These are phyloP conservation scores for Parafenestella ontariensis DNA, from an alignment of 2,329 filamentous ascomycete species.

Conservation along the genomic window DNA sequence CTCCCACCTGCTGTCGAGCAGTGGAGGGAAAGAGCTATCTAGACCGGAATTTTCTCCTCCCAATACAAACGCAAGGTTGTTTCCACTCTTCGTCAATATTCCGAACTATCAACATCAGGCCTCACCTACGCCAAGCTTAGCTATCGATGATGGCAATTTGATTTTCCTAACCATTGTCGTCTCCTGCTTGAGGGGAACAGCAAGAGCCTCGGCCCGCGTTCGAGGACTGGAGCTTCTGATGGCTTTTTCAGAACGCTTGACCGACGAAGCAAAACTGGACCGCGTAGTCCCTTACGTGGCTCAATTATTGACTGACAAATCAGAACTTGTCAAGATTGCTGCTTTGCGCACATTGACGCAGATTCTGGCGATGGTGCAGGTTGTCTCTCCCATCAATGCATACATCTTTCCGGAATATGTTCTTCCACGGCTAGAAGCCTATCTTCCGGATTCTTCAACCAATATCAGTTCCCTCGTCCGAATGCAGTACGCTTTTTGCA, in stretches of 20 bases:
- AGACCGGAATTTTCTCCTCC: constrained; percentile 40
- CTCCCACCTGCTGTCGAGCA: constrained; percentile 87
- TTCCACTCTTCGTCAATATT: constrained; percentile 85
- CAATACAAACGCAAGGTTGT: constrained; percentile 63
- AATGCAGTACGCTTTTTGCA: constrained; percentile 89
- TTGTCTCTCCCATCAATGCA: constrained; percentile 79
- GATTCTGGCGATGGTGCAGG: constrained; percentile 78
- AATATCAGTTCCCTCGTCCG: constrained; percentile 73
- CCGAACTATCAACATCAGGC: constrained; percentile 81
- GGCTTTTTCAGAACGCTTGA: constrained; percentile 88
- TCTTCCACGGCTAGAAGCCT: constrained; percentile 64
- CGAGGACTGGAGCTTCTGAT: constrained; percentile 90
- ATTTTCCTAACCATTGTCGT: constrained; percentile 91
- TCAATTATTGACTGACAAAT: constrained; percentile 78
- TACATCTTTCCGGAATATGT: constrained; percentile 73
- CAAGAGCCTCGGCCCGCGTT: constrained; percentile 83
- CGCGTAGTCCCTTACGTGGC: constrained; percentile 90
- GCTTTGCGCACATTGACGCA: constrained; percentile 88
- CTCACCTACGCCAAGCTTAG: constrained; percentile 65
- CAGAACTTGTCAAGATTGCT: constrained; percentile 83
- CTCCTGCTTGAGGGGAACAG: constrained; percentile 86
- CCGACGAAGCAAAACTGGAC: constrained; percentile 95
- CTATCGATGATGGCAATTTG: constrained; percentile 85
- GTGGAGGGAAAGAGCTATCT: constrained; percentile 56
- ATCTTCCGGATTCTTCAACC: constrained; percentile 57